Conservation (phyloP, 208 protist species). For the Trypanosoma melophagium region DNA sequence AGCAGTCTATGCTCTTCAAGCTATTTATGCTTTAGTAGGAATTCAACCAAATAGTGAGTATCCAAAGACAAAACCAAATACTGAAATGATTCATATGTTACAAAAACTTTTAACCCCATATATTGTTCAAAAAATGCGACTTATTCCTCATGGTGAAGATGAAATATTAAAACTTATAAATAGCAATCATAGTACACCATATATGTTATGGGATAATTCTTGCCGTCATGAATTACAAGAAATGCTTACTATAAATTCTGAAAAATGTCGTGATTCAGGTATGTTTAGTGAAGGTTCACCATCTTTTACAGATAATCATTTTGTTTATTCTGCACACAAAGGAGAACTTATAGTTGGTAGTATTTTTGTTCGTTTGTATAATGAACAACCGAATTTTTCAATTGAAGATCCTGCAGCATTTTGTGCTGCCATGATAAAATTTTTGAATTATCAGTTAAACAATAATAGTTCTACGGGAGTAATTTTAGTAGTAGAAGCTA, state of each 20-base stretch:
- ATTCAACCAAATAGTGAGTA: constrained; percentile 25
- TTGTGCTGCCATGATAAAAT: constrained; percentile 48
- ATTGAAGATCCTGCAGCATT: constrained; percentile 78
- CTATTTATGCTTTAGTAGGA: constrained; percentile 66
- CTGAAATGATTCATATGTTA: constrained; percentile 41
- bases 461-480: constrained; percentile 21
- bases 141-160: constrained; percentile 25
- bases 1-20: constrained; percentile 62
- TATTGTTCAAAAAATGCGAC: constrained; percentile 66
- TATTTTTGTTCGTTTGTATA: constrained; percentile 90
- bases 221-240: constrained; percentile 77
- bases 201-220: constrained; percentile 89
- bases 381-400: constrained; percentile 71
- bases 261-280: constrained; percentile 41
- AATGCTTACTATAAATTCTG: constrained; percentile 53
- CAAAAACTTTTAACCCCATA: constrained; percentile 80
- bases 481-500: constrained; percentile 31
- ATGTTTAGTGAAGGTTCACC: constrained; percentile 28
- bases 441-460: constrained; percentile 34
- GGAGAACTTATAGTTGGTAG: constrained; percentile 83
- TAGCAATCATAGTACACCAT: constrained; percentile 83
- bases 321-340: constrained; percentile 66
- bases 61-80: constrained; percentile 36
- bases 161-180: constrained; percentile 83
- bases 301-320: constrained; percentile 19